Evolutionary conservation across 2,329 filamentous ascomycete species (phyloP), one percentile per base, ranked within the genome.

Genomic region (Alternaria gaisen): DNA sequence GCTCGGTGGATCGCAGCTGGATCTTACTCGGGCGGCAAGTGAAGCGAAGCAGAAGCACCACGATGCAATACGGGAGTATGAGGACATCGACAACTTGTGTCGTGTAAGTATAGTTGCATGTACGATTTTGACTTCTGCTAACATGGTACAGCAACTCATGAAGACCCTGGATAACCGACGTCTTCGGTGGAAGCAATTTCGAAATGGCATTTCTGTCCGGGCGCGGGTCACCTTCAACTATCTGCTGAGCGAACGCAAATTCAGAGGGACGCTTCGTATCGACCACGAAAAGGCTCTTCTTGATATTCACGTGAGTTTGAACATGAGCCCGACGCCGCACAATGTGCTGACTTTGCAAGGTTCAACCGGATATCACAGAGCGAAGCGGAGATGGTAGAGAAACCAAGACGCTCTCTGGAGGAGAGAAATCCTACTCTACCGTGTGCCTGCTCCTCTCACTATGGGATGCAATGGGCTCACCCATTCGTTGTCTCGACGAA

Each of bases 391-490:
- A 86, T 4, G 93, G 93, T 3, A 88, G 94, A 51, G 91, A 91
- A 72, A 94, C 95, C 24, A 97, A 93, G 80, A 98, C 94, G 0
- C 83, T 99, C 1, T 97, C 94, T 9, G 95, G 95, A 54, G 95
- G 95, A 30, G 95, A 99, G 77, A 99, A 99, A 78, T 98, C 94
- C 0, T 99, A 98, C 78, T 96, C 94, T 4, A 97, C 94, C 4
- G 96, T 98, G 61, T 99, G 95, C 80, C 86, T 99, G 70, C 83
- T 99, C 56, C 85, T 99, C 32, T 88, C 93, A 3, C 90, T 99
- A 18, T 99, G 95, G 95, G 95, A 99, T 76, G 94, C 95, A 30
- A 99, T 99, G 90, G 94, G 95, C 11, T 96, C 93, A 18, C 94
- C 94, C 0, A 90, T 99, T 62, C 88, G 95, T 56, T 99, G 95